phyloP scores from a whole-genome alignment of 305 asterid genomes.

The Coffea humblotiana region DNA sequence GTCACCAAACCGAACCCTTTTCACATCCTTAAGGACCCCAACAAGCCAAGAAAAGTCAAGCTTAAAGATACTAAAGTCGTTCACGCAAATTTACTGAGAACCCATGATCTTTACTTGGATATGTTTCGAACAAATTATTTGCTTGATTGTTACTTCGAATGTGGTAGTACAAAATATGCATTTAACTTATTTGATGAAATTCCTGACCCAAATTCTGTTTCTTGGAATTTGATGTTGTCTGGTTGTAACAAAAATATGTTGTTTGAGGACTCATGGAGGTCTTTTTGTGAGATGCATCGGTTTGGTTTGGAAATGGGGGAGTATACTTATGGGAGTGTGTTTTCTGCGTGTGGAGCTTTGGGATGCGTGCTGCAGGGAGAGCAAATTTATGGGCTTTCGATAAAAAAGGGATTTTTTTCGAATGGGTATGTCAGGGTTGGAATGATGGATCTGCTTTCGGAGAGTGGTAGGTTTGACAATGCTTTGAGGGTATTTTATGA shows the following conservation, averaged over 20 bases:
- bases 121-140: slow-evolving; percentile 39
- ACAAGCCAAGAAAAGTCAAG: slow-evolving; percentile 6
- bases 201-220: slow-evolving; percentile 43
- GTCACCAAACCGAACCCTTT: neutral
- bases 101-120: neutral
- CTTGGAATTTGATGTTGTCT: slow-evolving; percentile 68
- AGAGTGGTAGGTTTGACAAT: slow-evolving; percentile 44
- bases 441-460: slow-evolving; percentile 59
- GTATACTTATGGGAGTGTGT: slow-evolving; percentile 59
- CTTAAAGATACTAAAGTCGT: slow-evolving; percentile 13
- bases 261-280: slow-evolving; percentile 55
- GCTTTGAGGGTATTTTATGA: slow-evolving; percentile 62
- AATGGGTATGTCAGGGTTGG: slow-evolving; percentile 66
- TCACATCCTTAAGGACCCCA: slow-evolving; percentile 18
- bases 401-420: slow-evolving; percentile 57
- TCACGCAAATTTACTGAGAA: slow-evolving; percentile 16
- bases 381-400: slow-evolving; percentile 59
- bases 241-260: slow-evolving; percentile 52
- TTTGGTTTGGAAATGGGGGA: slow-evolving; percentile 46
- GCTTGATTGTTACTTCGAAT: slow-evolving; percentile 39
- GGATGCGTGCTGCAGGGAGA: slow-evolving; percentile 38
- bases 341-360: slow-evolving; percentile 61
- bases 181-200: slow-evolving; percentile 63
- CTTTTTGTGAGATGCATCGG: slow-evolving; percentile 50
- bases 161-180: slow-evolving; percentile 47